Conservation (phyloP, 768 basidiomycete genomes). For the Suillus variegatus region DNA sequence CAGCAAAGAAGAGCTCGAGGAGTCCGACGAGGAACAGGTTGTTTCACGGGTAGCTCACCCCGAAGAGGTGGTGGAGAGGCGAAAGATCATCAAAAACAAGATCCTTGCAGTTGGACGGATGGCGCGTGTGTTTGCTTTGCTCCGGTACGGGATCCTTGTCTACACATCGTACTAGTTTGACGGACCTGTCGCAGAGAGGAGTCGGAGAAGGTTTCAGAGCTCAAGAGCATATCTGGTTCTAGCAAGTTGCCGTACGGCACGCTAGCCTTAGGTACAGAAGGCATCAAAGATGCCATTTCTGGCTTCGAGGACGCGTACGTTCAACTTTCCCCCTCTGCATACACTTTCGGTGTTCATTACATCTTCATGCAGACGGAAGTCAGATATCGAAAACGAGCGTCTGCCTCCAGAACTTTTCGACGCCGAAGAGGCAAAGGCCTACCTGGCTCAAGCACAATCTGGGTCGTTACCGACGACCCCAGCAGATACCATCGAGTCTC, state of each 20-base stretch:
- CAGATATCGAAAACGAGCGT: constrained; percentile 98
- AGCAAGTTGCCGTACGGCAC: constrained; percentile 78
- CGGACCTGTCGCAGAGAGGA: constrained; percentile 69
- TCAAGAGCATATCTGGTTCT: constrained; percentile 87
- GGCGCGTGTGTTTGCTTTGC: constrained; percentile 92
- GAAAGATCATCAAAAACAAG: constrained; percentile 96
- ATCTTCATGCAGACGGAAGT: constrained; percentile 73
- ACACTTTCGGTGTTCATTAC: not conserved
- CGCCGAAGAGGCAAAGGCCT: constrained; percentile 67
- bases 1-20: constrained; percentile 94
- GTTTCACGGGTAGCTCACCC: constrained; percentile 37
- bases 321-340: not conserved
- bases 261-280: constrained; percentile 86
- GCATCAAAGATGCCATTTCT: constrained; percentile 91
- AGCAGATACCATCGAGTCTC: constrained; percentile 39
- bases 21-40: constrained; percentile 52
- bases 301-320: constrained; percentile 96
- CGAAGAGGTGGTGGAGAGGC: constrained; percentile 66
- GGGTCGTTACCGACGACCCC: constrained; percentile 56
- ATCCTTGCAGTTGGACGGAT: constrained; percentile 97
- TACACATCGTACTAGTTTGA: not conserved
- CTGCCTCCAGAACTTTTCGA: constrained; percentile 96
- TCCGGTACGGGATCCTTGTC: constrained; percentile 63
- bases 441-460: constrained; percentile 40
- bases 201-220: constrained; percentile 94